A percentile compares a stretch with the other conserved stretches of the same genome.
Conservation (phyloP, 2,329 filamentous ascomycete genomes). For the Fusarium nurragi region DNA sequence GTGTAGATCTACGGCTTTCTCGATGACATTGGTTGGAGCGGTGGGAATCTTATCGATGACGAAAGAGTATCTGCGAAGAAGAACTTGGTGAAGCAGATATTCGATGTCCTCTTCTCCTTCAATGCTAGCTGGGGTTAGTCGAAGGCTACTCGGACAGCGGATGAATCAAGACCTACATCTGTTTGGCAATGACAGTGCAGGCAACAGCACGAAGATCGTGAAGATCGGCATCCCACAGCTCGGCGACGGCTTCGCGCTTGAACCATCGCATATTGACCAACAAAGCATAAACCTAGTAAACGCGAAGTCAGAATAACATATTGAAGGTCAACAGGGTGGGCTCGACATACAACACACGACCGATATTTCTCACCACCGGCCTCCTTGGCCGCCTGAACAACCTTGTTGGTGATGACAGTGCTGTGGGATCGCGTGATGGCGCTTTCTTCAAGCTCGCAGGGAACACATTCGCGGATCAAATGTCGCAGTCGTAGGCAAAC, state of each 20-base stretch:
- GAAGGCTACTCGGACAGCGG: neutral
- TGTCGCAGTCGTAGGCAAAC: conserved; percentile 89
- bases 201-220: conserved; percentile 81
- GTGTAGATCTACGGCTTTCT: conserved; percentile 93
- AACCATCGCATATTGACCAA: conserved; percentile 80
- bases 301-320: neutral
- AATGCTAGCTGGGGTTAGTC: conserved; percentile 66
- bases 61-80: conserved; percentile 90
- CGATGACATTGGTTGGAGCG: conserved; percentile 84
- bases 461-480: conserved; percentile 87
- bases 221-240: conserved; percentile 93
- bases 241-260: conserved; percentile 76
- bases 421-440: conserved; percentile 83
- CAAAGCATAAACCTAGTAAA: conserved; percentile 71
- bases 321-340: neutral
- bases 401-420: conserved; percentile 80
- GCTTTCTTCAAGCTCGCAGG: conserved; percentile 85
- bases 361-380: conserved; percentile 80
- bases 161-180: conserved; percentile 57
- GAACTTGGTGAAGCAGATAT: conserved; percentile 81
- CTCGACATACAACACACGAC: conserved; percentile 71
- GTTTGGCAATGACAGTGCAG: conserved; percentile 92
- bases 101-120: conserved; percentile 82
- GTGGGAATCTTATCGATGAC: conserved; percentile 76
- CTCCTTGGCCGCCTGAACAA: conserved; percentile 81